Percentiles rank a stretch among this genome's conserved stretches.
Evolutionary conservation across 2,329 filamentous ascomycete species (phyloP).

Genomic region (Cercospora canescens): DNA sequence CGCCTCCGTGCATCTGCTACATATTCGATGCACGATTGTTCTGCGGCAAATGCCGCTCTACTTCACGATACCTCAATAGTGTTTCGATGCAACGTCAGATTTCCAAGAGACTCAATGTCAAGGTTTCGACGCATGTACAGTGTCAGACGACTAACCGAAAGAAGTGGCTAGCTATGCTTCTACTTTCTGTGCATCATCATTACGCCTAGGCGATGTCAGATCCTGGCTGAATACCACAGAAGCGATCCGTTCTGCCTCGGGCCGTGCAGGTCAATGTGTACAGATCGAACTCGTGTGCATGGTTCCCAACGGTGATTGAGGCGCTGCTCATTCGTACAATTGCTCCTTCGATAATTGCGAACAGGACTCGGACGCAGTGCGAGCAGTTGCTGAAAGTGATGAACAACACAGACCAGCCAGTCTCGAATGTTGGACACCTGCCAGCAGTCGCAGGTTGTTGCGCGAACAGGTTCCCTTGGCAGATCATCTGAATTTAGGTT

Average conservation of each 20-base stretch:
- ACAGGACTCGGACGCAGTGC: background rate
- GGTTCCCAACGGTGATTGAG: background rate
- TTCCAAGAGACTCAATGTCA: too few species aligned
- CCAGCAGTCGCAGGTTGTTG: background rate
- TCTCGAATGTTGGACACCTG: background rate
- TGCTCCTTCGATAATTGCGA: background rate
- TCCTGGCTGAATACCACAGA: background rate
- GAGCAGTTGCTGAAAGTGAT: background rate
- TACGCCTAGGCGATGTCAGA: background rate
- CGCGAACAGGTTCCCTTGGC: background rate
- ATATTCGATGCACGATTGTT: too few species aligned
- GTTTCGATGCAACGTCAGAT: too few species aligned
- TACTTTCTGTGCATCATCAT: background rate
- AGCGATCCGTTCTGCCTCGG: background rate
- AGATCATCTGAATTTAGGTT: background rate
- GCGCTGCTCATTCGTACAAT: background rate
- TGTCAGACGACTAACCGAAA: background rate
- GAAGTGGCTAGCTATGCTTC: background rate
- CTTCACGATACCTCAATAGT: too few species aligned
- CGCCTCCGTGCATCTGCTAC: too few species aligned
- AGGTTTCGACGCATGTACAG: background rate
- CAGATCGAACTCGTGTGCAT: background rate
- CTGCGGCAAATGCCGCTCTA: too few species aligned
- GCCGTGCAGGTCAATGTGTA: background rate
- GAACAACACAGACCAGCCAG: background rate